Base-by-base conservation (phyloP, 495 filamentous ascomycete species). In the Aspergillus biplanus region DNA sequence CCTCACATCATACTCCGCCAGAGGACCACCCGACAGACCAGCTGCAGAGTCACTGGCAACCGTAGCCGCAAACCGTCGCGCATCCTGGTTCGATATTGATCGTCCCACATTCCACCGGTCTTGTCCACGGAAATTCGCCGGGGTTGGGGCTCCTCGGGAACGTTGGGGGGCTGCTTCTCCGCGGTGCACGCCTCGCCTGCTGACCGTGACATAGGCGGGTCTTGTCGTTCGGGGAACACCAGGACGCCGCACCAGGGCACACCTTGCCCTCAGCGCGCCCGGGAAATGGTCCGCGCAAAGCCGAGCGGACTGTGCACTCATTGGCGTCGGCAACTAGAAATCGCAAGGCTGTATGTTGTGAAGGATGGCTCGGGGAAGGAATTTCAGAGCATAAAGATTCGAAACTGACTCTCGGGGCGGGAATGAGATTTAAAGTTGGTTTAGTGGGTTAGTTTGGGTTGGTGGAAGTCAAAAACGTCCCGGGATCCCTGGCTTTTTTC, bases 1-100 rank as follows among this genome's bases (percentile, higher is more conserved):
- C 48, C 94, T 85, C 34, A 79, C 76, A 67, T 97, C 89, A 72
- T 99, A 99, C 74, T 97, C 95, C 52, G 86, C 82, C 66, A 97
- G 76, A 1, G 95, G 95, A 1, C 94, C 94, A 59, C 73, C 79
- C 37, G 59, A 52, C 58, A 68, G 68, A 34, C 52, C 56, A 49
- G 49, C 37, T 44, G 66, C 60, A 34, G 37, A 60, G 18, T 59
- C 47, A 5, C 50, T 56, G 31, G 32, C 57, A 34, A 33, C 65
- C 58, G 57, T 66, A 15, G 57, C 47, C 37, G 67, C 72, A 34
- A 65, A 66, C 57, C 65, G 52, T 49, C 67, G 63, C 61, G 56
- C 56, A 61, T 58, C 53, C 31, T 37, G 60, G 32, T 15, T 33
- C 49, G 59, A 37, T 7, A 31, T 33, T 31, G 33, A 13, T 27